phyloP scores from a whole-genome alignment of 495 filamentous ascomycete species.

The Cetradonia linearis region DNA sequence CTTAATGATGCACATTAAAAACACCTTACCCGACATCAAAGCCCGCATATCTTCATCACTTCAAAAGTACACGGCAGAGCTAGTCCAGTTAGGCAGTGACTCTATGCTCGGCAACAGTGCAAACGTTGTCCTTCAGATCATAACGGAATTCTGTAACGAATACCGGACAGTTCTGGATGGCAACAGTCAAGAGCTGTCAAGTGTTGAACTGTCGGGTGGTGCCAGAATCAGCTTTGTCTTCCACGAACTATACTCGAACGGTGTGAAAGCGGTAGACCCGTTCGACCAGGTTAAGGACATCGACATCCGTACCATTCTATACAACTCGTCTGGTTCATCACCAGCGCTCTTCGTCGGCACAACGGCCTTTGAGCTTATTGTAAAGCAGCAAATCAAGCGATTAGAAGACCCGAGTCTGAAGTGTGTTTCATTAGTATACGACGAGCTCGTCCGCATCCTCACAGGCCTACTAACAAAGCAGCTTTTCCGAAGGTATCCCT shows the following conservation, averaged over 20 bases:
- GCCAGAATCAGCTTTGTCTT: slow-evolving; percentile 99
- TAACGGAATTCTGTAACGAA: slow-evolving; percentile 96
- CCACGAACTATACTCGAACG: slow-evolving; percentile 96
- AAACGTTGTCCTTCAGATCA: slow-evolving; percentile 95
- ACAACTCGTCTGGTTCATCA: slow-evolving; percentile 97
- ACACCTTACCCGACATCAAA: slow-evolving; percentile 98
- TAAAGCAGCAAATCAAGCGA: slow-evolving; percentile 96
- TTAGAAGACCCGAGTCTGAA: slow-evolving; percentile 94
- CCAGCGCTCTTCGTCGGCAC: slow-evolving; percentile 97
- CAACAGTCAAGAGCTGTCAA: slow-evolving; percentile 85
- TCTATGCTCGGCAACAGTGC: slow-evolving; percentile 93
- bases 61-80: slow-evolving; percentile 80
- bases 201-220: slow-evolving; percentile 87
- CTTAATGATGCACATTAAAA: slow-evolving; percentile 99
- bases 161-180: slow-evolving; percentile 94
- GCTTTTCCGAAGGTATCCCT: slow-evolving; percentile 83
- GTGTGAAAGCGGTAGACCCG: slow-evolving; percentile 94
- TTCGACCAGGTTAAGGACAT: slow-evolving; percentile 97
- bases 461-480: slow-evolving; percentile 80
- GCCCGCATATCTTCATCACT: slow-evolving; percentile 83
- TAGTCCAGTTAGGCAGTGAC: slow-evolving; percentile 66
- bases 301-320: slow-evolving; percentile 91
- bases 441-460: slow-evolving; percentile 94
- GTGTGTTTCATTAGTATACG: slow-evolving; percentile 93
- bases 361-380: slow-evolving; percentile 93